phyloP scores from a whole-genome alignment of 768 basidiomycete genomes.

The Russula foetens region DNA sequence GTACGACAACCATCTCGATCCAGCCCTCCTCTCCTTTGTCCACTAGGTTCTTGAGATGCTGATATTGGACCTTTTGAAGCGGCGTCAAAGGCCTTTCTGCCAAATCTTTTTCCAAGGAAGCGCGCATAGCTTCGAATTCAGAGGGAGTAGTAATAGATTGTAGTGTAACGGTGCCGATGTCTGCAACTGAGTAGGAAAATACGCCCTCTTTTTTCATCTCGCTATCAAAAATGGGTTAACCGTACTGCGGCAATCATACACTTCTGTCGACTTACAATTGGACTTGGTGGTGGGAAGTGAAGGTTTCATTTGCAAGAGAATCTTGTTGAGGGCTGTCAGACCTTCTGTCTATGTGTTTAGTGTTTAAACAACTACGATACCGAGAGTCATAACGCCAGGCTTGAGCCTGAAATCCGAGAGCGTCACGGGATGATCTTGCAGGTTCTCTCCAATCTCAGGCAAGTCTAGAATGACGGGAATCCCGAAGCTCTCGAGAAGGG shows the following conservation, averaged over 20 bases:
- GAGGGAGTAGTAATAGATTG: slow-evolving; percentile 13
- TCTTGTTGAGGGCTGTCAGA: slow-evolving; percentile 5
- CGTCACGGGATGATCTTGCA: slow-evolving; percentile 19
- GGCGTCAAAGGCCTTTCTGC: slow-evolving; percentile 5
- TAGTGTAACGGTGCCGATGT: slow-evolving; percentile 11
- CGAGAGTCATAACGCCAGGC: slow-evolving; percentile 13
- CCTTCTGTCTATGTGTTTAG: not conserved
- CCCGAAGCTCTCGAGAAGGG: slow-evolving; percentile 10
- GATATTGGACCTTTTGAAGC: slow-evolving; percentile 11
- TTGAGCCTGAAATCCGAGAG: slow-evolving; percentile 17
- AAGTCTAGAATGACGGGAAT: slow-evolving; percentile 18
- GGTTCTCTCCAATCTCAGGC: slow-evolving; percentile 18
- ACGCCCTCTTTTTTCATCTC: slow-evolving; percentile 3
- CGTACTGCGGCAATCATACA: not conserved
- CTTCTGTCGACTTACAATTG: slow-evolving; percentile 5
- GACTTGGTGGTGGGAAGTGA: slow-evolving; percentile 7
- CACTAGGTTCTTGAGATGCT: slow-evolving; percentile 14
- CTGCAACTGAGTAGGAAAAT: slow-evolving; percentile 14
- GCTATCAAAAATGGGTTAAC: slow-evolving; percentile 4
- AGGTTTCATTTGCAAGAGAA: slow-evolving; percentile 12
- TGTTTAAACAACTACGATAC: slow-evolving; percentile 2
- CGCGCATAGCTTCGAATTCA: slow-evolving; percentile 15
- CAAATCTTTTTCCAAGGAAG: slow-evolving; percentile 10
- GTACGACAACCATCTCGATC: slow-evolving; percentile 16
- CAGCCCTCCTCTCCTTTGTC: slow-evolving; percentile 17